Conservation (phyloP, 805 yeast genomes). For the Candida arabinofermentans region DNA sequence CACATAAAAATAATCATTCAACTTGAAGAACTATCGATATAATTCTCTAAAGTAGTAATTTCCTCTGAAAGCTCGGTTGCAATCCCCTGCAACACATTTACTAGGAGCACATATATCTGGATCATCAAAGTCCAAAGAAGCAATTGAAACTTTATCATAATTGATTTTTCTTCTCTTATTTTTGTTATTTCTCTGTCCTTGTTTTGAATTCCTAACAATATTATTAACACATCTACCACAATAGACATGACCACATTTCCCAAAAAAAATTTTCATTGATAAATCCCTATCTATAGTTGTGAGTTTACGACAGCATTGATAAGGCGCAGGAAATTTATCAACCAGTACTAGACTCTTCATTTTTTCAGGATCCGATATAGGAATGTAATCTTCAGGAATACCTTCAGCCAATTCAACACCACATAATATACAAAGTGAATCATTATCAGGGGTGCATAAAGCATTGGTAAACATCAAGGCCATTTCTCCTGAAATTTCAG, state of each 20-base stretch:
- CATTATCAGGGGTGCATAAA: conserved; percentile 29
- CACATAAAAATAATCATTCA: background rate
- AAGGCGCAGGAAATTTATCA: conserved; percentile 50
- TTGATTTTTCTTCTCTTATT: conserved; percentile 17
- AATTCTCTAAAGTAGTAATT: conserved; percentile 54
- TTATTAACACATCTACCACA: conserved; percentile 82
- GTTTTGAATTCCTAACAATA: conserved; percentile 39
- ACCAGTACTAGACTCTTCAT: conserved; percentile 26
- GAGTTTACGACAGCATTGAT: conserved; percentile 49
- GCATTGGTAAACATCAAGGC: conserved; percentile 19
- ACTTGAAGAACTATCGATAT: conserved; percentile 29
- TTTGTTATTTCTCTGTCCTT: conserved; percentile 18
- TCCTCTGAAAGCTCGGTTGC: conserved; percentile 41
- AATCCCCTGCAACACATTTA: conserved; percentile 51
- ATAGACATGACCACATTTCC: conserved; percentile 78
- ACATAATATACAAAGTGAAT: conserved; percentile 61
- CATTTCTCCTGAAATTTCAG: conserved; percentile 13
- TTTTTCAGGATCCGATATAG: conserved; percentile 11
- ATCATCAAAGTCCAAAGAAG: conserved; percentile 31
- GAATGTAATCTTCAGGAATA: conserved; percentile 47
- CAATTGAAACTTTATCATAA: conserved; percentile 13
- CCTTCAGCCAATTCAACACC: conserved; percentile 74
- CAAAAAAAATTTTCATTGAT: conserved; percentile 61
- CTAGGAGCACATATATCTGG: conserved; percentile 51
- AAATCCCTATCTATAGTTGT: conserved; percentile 54